Base-by-base conservation (phyloP, 2,329 filamentous ascomycete species). In the Dothistroma septosporum region DNA sequence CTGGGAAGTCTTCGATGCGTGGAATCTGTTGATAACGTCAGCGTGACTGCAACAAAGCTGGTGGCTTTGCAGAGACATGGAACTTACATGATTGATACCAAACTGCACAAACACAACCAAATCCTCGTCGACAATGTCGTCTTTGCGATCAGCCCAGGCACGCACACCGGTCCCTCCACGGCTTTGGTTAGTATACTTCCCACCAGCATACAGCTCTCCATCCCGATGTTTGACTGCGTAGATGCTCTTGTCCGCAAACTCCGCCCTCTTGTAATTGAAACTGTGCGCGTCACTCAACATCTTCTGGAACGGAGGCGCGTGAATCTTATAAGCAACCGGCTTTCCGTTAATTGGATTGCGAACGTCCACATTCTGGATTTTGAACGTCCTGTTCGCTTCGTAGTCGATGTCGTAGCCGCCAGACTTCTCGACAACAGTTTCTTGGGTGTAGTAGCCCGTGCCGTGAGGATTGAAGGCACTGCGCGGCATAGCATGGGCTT, bases 401-500 rank as follows among this genome's bases (percentile, higher is more conserved):
- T 73, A 73, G 52, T 80, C 76, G 55, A 78, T 74, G 67, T 82
- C 80, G 70, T 80, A 82, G 61, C 80, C 79, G 19, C 78, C 77
- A 4, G 80, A 81, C n/a, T 75, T 73, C 16, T 78, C 75, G 21
- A 81, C 65, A 5, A 81, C 66, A 0, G 80, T 83, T 64, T 82
- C 79, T 49, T 77, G 58, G 7, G 76, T 74, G 59, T 73, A 74
- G 72, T 82, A 82, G 33, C 78, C 79, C 8, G 76, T 82, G 0
- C 82, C 83, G 62, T 83, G 82, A 0, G 83, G 83, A 66, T 87
- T 87, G 59, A 79, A 73, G 57, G 79, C 78, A 49, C 74, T 77
- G 50, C 85, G 78, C 1, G 85, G 83, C 79, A 89, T 84, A 0
- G 87, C 74, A 56, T 85, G 80, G 0, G 82, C 79, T 67, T 86